Conservation (phyloP, 2,329 filamentous ascomycete genomes). For the Pseudocercospora musae region DNA sequence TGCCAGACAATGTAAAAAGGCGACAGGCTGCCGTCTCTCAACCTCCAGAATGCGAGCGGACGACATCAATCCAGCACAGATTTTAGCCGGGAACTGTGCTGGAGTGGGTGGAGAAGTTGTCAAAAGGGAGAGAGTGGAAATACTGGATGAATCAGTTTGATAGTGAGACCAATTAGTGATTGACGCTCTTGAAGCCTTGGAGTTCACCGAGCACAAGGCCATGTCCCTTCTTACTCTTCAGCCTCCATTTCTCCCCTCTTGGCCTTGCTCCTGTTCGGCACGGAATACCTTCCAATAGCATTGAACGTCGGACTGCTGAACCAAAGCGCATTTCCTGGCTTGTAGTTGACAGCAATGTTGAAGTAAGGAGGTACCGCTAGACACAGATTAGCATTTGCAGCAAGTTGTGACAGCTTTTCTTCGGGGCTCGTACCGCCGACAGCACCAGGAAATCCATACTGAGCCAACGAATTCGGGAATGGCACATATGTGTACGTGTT, state of each 20-base stretch:
- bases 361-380: slow-evolving; percentile 9
- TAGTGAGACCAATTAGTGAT: background rate
- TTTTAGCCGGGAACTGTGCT: background rate
- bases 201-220: no score
- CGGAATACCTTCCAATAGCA: slow-evolving; percentile 4
- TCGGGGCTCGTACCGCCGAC: no score
- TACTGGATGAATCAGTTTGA: background rate
- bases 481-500: slow-evolving; percentile 13
- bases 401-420: no score
- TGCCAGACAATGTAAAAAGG: background rate
- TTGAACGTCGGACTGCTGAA: slow-evolving; percentile 10
- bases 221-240: background rate
- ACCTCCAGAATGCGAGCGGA: background rate
- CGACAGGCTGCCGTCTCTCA: background rate
- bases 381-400: background rate
- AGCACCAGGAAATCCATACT: slow-evolving; percentile 4
- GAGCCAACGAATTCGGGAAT: slow-evolving; percentile 10
- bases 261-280: background rate
- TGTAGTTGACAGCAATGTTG: slow-evolving; percentile 19
- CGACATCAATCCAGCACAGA: background rate
- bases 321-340: slow-evolving; percentile 15
- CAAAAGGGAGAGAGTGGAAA: background rate
- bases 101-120: background rate
- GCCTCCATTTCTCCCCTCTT: background rate
- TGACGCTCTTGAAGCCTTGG: background rate